phyloP scores from a whole-genome alignment of 345 rosid species.

The Melastoma malabathricum region DNA sequence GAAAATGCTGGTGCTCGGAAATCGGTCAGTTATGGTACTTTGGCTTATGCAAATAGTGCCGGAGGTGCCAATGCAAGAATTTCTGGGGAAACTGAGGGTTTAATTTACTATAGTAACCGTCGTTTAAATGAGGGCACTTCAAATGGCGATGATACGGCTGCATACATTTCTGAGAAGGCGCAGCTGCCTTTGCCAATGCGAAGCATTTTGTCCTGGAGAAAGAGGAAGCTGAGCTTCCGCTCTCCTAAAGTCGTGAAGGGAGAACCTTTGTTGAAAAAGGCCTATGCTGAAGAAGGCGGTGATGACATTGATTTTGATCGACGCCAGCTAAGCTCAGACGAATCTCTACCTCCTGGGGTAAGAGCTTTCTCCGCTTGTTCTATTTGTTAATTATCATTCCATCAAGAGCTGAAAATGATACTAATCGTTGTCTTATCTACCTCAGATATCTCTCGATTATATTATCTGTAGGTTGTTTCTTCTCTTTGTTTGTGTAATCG shows the following conservation, averaged over 20 bases:
- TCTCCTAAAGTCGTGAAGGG: conserved; percentile 68
- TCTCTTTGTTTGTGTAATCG: not conserved
- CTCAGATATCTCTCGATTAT: not conserved
- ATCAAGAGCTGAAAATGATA: not conserved
- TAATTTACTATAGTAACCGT: conserved; percentile 76
- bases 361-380: conserved; percentile 11
- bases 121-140: conserved; percentile 49
- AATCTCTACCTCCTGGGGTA: conserved; percentile 37
- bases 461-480: not conserved
- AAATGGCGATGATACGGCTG: conserved; percentile 23
- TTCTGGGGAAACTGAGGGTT: conserved; percentile 50
- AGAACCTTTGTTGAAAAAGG: conserved; percentile 87
- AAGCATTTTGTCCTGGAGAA: conserved; percentile 75
- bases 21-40: conserved; percentile 72
- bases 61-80: conserved; percentile 42
- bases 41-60: conserved; percentile 60
- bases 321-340: conserved; percentile 84
- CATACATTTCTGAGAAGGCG: conserved; percentile 33
- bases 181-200: conserved; percentile 40
- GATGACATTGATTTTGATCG: conserved; percentile 97
- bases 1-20: conserved; percentile 33
- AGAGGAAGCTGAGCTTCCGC: conserved; percentile 78
- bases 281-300: conserved; percentile 88
- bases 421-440: not conserved
- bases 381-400: not conserved